Conservation (phyloP, 192 early-diverging fungal species). For the Coemansia sp. region DNA sequence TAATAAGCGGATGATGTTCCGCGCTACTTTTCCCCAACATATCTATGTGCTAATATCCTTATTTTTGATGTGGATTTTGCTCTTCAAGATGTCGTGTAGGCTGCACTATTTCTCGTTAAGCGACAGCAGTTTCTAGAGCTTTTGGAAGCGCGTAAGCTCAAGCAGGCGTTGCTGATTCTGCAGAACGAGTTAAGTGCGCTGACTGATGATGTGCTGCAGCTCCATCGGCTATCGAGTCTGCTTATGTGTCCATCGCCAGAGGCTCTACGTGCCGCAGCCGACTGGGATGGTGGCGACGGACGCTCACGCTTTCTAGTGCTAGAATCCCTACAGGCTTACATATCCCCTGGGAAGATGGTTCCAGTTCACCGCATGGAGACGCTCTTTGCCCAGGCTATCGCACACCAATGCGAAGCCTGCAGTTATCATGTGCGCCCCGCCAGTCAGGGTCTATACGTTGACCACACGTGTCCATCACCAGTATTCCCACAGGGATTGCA, state of each 20-base stretch:
- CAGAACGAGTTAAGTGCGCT: slow-evolving; percentile 79
- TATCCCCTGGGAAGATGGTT: slow-evolving; percentile 82
- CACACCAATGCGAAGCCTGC: slow-evolving; percentile 73
- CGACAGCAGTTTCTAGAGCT: slow-evolving; percentile 91
- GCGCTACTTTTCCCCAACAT: not conserved
- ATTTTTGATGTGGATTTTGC: not conserved
- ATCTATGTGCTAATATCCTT: not conserved
- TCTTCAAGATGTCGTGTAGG: slow-evolving; percentile 18
- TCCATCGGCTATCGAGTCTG: slow-evolving; percentile 69
- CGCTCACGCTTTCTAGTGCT: slow-evolving; percentile 31
- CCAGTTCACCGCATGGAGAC: slow-evolving; percentile 82
- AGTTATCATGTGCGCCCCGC: slow-evolving; percentile 66
- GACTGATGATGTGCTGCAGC: slow-evolving; percentile 61
- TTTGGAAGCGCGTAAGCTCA: slow-evolving; percentile 66
- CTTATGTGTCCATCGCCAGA: slow-evolving; percentile 48
- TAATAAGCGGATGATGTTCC: not conserved
- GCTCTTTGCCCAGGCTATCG: slow-evolving; percentile 77
- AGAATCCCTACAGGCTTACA: slow-evolving; percentile 59
- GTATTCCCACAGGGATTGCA: slow-evolving; percentile 46
- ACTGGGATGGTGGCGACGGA: slow-evolving; percentile 81
- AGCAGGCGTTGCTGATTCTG: slow-evolving; percentile 73
- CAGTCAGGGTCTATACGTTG: slow-evolving; percentile 34
- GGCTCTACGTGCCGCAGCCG: slow-evolving; percentile 64
- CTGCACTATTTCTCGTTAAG: slow-evolving; percentile 68
- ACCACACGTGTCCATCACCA: slow-evolving; percentile 40